These are phyloP conservation scores for Amoebophrya sp. DNA, from an alignment of 169 alveolate genomes.

Conservation along the genomic window DNA sequence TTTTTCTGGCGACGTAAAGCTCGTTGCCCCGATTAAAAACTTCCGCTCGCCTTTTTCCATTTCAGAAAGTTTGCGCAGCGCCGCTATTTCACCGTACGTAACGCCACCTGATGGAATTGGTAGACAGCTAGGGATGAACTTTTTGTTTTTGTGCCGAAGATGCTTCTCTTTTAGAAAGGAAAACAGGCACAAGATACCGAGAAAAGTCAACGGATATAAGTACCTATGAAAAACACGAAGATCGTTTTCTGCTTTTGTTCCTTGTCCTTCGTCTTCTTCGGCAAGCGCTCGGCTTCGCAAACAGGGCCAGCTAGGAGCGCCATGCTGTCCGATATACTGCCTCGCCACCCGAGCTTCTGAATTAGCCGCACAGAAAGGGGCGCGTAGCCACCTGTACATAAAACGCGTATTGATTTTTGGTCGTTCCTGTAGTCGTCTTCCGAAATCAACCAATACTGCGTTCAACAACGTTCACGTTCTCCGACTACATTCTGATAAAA, in stretches of 20 bases:
- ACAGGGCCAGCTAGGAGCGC: constrained; percentile 6
- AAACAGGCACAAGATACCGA: too few relatives aligned
- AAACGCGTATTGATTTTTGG: too few relatives aligned
- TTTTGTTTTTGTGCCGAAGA: too few relatives aligned
- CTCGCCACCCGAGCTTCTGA: constrained; percentile 41
- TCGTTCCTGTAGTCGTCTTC: too few relatives aligned
- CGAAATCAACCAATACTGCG: too few relatives aligned
- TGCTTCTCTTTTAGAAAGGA: too few relatives aligned
- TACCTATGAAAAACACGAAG: background rate
- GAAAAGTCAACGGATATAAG: too few relatives aligned
- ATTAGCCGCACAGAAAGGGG: constrained; percentile 61
- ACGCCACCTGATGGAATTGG: constrained; percentile 58
- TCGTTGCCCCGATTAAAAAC: constrained; percentile 53
- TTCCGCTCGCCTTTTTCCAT: constrained; percentile 42
- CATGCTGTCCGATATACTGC: background rate
- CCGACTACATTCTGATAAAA: too few relatives aligned
- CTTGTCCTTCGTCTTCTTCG: background rate
- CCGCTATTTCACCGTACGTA: constrained; percentile 67
- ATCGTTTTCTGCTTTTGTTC: too few relatives aligned
- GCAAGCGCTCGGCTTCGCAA: background rate
- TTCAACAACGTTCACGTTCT: too few relatives aligned
- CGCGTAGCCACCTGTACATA: constrained; percentile 69
- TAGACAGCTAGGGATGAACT: too few relatives aligned
- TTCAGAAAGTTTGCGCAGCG: constrained; percentile 58
- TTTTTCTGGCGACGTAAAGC: constrained; percentile 42